A percentile compares a stretch with the other conserved stretches of the same genome.
phyloP scores from a whole-genome alignment of 768 basidiomycete species.

The Calocera viscosa region DNA sequence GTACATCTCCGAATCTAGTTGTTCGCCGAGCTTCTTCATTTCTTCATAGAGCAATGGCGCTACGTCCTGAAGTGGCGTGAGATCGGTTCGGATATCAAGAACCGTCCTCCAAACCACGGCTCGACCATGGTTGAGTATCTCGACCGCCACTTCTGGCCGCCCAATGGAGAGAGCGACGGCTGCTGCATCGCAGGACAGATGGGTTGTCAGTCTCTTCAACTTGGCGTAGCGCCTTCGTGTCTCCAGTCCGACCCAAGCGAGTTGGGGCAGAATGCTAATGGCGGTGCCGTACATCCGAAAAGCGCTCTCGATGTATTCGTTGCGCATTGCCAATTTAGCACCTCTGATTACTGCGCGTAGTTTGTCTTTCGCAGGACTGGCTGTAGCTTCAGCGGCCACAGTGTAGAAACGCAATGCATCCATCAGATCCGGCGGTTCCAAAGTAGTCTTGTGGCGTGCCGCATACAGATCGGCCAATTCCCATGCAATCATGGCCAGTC shows the following conservation, averaged over 20 bases:
- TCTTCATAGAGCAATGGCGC: constrained; percentile 14
- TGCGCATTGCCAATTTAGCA: background rate
- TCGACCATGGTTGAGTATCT: constrained; percentile 22
- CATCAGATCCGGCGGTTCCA: too few species aligned
- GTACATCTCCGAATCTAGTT: background rate
- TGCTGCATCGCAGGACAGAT: background rate
- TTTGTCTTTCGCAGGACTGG: background rate
- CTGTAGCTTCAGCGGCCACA: too few species aligned
- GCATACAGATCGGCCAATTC: background rate
- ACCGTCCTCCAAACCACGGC: constrained; percentile 21
- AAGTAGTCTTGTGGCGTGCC: too few species aligned
- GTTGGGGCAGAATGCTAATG: background rate
- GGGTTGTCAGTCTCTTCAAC: background rate
- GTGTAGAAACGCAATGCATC: too few species aligned
- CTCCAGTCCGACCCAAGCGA: background rate
- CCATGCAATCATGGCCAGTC: background rate
- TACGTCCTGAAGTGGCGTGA: constrained; percentile 13
- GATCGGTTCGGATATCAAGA: constrained; percentile 17
- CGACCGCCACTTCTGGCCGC: constrained; percentile 16
- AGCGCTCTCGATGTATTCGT: background rate
- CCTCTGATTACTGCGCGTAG: background rate
- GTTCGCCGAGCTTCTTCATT: constrained; percentile 5
- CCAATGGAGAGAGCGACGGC: background rate
- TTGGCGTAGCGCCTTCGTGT: background rate
- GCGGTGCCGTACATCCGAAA: background rate